These are phyloP conservation scores for Linnemannia zychae DNA, from an alignment of 192 early-diverging fungal genomes.

Conservation along the genomic window DNA sequence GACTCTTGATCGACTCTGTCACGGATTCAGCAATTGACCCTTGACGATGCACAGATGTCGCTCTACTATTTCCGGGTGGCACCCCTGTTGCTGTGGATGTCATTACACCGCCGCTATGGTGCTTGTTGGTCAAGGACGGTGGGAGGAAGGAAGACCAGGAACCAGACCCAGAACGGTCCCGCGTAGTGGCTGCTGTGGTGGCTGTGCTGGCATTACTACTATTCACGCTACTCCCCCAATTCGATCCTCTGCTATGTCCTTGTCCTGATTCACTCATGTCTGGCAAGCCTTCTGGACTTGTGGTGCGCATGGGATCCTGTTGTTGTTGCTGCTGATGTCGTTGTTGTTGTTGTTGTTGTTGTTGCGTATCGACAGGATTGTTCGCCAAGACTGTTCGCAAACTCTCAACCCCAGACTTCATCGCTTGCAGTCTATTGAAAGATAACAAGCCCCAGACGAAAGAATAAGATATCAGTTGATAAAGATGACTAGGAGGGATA, in stretches of 20 bases:
- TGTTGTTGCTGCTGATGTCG: neutral
- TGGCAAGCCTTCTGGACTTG: neutral
- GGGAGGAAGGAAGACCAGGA: conserved; percentile 22
- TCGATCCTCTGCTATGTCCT: neutral
- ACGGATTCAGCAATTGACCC: conserved; percentile 46
- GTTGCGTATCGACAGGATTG: conserved; percentile 12
- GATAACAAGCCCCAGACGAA: too few relatives aligned
- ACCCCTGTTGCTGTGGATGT: neutral
- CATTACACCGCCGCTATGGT: neutral
- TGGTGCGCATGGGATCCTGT: neutral
- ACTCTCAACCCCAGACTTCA: conserved; percentile 53
- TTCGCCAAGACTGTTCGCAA: conserved; percentile 42
- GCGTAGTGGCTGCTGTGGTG: neutral
- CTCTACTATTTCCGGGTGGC: neutral
- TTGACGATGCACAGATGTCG: neutral
- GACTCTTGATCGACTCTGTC: conserved; percentile 45
- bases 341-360: neutral
- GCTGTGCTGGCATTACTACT: conserved; percentile 18
- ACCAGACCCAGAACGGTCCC: neutral
- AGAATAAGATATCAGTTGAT: too few relatives aligned
- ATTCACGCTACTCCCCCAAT: neutral
- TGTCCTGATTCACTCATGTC: conserved; percentile 1
- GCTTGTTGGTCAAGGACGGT: conserved; percentile 1
- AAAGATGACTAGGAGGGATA: too few relatives aligned
- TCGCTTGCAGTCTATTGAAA: conserved; percentile 35